Base-by-base conservation (phyloP, 805 yeast species). In the Suhomyces pyralidae region DNA sequence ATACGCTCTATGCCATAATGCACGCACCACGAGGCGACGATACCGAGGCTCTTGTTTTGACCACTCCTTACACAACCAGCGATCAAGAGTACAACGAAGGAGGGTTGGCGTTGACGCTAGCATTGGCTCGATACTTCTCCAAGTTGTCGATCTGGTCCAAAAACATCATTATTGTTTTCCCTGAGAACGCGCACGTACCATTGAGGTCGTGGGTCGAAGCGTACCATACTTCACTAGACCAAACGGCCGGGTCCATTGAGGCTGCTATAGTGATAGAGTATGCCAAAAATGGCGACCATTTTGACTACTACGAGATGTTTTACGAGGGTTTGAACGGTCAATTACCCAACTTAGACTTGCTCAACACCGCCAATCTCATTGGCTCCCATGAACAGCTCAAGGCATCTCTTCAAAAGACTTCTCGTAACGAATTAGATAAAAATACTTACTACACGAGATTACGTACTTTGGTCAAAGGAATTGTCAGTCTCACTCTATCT, bases 21-120 rank as follows among this genome's bases (percentile, higher is more conserved):
- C 96, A 90, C 64, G 94, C 97, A 0, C 96, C 98, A 7, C 76
- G 97, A 56, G 97, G 97, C 25, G 98, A 93, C 62, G 94, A 92
- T 54, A 91, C 98, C 1, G 99, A 94, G 68, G 90, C 97, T 0
- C 86, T 94, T 82, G 96, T 92, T 1, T 67, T 94, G 45, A 88
- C 85, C 7, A 90, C 94, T 7, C 97, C 98, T 0, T 94, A 97
- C 93, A 67, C 63, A 47, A 89, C 88, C 50, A 70, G 83, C 5
- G 88, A 84, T 46, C 82, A 81, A 2, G 76, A 78, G 49, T 76
- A 71, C 62, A 94, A 94, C 66, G 77, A 83, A 53, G 96, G 96
- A 40, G 99, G 96, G 2, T 75, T 89, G 38, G 81, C 96, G 0
- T 67, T 92, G 32, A 80, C 85, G 1, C 66, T 89, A 15, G 84